Base-by-base conservation (phyloP, 2,329 filamentous ascomycete genomes). In the Mollisiaceae sp. region DNA sequence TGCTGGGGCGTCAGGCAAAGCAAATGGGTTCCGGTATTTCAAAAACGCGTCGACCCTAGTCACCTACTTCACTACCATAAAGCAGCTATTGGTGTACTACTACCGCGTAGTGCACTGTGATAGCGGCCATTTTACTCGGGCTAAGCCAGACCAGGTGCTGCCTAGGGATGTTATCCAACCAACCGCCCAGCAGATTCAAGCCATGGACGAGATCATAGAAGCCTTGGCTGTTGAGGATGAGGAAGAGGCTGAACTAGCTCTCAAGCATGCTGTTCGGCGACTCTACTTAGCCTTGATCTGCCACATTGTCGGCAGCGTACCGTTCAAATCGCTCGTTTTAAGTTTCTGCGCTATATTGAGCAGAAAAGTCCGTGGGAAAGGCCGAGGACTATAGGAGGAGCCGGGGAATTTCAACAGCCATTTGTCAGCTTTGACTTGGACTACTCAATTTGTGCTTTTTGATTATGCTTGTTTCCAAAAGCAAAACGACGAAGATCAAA, bases 21-120 rank as follows among this genome's bases (percentile, higher is more conserved):
- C 50, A 54, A 54, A 24, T 27, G 50, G 50, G 12, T 69, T 70
- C 41, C 8, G 41, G 32, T 61, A 64, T 54, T 66, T 65, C 6
- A 69, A 66, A 47, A 67, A 65, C 36, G 8, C 41, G 1, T 67
- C 24, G 1, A 70, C 55, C 0, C 55, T 70, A 0, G 39, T 63
- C 20, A 69, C 27, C 1, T 67, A 70, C 54, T 69, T 69, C 27
- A 62, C 43, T 15, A 63, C 38, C 14, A 63, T 63, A 22, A 69
- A 68, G 59, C 55, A 69, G 61, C 55, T 69, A 14, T 12, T 69
- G 14, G 55, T 60, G 20, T 69, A 66, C 59, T 66, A 66, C 56
- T 69, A 68, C 50, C 35, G 35, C 1, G 59, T 68, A 8, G 45
- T 68, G 18, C 60, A 66, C 55, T 22, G 27, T 12, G 50, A 54